These are phyloP conservation scores for Xylaria flabelliformis DNA, from an alignment of 495 filamentous ascomycete species.

Conservation along the genomic window DNA sequence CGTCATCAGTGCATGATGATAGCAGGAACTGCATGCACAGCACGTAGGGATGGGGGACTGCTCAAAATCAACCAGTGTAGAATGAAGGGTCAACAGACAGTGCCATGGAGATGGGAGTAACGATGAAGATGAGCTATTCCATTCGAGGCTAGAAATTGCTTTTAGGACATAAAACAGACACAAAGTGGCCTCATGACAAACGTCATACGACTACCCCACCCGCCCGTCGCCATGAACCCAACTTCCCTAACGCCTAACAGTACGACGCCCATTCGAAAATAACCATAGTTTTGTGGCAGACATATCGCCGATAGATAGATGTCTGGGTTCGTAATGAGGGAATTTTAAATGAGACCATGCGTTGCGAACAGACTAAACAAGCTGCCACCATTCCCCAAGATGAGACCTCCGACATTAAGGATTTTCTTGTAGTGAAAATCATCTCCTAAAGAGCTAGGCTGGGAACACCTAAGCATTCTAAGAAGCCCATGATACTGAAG, in stretches of 20 bases:
- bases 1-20: not conserved
- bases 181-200: slow-evolving; percentile 21
- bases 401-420: slow-evolving; percentile 4
- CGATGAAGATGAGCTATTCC: not conserved
- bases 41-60: not conserved
- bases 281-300: slow-evolving; percentile 6
- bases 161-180: slow-evolving; percentile 4
- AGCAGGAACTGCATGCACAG: not conserved
- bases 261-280: slow-evolving; percentile 6
- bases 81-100: not conserved
- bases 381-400: not conserved
- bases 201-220: slow-evolving; percentile 18
- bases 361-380: slow-evolving; percentile 15
- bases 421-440: not conserved
- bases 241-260: slow-evolving; percentile 26
- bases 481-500: not conserved
- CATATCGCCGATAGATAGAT: not conserved
- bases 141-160: not conserved
- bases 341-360: slow-evolving; percentile 12
- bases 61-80: not conserved
- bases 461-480: not conserved
- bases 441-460: not conserved
- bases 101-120: not conserved
- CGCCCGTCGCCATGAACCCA: slow-evolving; percentile 2
- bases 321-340: not conserved